Evolutionary conservation across 495 filamentous ascomycete genomes (phyloP).

Genomic region (Penicillium antarcticum): DNA sequence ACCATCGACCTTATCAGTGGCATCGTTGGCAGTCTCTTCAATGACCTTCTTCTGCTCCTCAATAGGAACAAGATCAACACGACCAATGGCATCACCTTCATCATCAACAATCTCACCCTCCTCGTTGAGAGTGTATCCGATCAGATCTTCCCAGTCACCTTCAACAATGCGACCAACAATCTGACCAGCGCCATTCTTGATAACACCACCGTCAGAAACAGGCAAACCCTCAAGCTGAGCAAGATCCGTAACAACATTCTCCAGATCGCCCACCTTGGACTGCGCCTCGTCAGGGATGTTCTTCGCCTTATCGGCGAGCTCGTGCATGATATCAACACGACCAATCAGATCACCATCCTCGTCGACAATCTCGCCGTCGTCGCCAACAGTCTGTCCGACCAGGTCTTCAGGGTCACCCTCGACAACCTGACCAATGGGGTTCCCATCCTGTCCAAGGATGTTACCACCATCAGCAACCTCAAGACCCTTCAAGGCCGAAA

Average conservation of each 20-base stretch:
- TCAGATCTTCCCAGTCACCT: slow-evolving; percentile 58
- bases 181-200: slow-evolving; percentile 53
- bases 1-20: slow-evolving; percentile 6
- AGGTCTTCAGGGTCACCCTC: slow-evolving; percentile 44
- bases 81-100: slow-evolving; percentile 60
- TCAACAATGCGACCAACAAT: slow-evolving; percentile 56
- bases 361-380: slow-evolving; percentile 52
- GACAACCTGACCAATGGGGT: slow-evolving; percentile 36
- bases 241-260: slow-evolving; percentile 22
- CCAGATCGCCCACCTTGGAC: slow-evolving; percentile 12
- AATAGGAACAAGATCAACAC: slow-evolving; percentile 49
- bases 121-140: slow-evolving; percentile 56
- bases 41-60: slow-evolving; percentile 31
- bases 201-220: slow-evolving; percentile 55
- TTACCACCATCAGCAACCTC: slow-evolving; percentile 51
- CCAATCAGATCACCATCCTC: slow-evolving; percentile 49
- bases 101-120: slow-evolving; percentile 63
- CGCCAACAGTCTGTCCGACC: slow-evolving; percentile 47
- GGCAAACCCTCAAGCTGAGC: slow-evolving; percentile 53
- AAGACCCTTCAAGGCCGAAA: slow-evolving; percentile 65
- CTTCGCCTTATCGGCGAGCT: slow-evolving; percentile 26
- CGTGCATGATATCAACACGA: slow-evolving; percentile 40
- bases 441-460: slow-evolving; percentile 36
- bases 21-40: slow-evolving; percentile 16
- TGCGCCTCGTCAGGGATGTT: slow-evolving; percentile 14